Evolutionary conservation across 108 stramenopile species (phyloP).

Genomic region (Chaetoceros tenuissimus): DNA sequence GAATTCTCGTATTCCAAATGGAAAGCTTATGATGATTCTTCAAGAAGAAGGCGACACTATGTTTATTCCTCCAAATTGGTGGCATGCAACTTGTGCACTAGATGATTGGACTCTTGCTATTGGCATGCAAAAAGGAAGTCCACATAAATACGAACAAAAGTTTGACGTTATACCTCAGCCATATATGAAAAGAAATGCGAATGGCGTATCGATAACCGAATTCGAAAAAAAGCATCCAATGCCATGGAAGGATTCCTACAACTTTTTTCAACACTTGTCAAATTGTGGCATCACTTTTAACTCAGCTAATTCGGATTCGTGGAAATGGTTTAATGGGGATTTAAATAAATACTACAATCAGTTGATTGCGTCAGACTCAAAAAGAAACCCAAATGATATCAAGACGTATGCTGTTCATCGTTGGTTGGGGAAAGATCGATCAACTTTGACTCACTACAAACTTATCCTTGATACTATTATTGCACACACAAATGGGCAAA

Average conservation of each 20-base stretch:
- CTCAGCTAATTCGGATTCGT: constrained; percentile 19
- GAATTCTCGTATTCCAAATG: constrained; percentile 9
- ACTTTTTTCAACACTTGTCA: too few species aligned
- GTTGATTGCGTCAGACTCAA: constrained; percentile 32
- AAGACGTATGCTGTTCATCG: constrained; percentile 43
- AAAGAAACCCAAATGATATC: constrained; percentile 31
- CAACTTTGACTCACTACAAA: constrained; percentile 32
- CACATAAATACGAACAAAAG: constrained; percentile 14
- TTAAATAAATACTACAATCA: constrained; percentile 45
- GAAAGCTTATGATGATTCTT: constrained; percentile 11
- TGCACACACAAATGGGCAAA: background rate
- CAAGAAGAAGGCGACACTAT: constrained; percentile 34
- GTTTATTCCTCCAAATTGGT: constrained; percentile 34
- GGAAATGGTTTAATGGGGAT: constrained; percentile 48
- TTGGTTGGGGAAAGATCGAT: constrained; percentile 35
- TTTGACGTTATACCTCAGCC: constrained; percentile 8
- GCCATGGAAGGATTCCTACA: constrained; percentile 5
- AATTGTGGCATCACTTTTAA: too few species aligned
- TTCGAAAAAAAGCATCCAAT: background rate
- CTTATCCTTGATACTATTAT: constrained; percentile 17
- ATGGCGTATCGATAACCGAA: background rate
- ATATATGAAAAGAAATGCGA: background rate
- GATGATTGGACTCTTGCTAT: constrained; percentile 36
- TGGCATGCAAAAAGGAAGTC: constrained; percentile 31
- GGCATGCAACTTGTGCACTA: constrained; percentile 45